phyloP scores from a whole-genome alignment of 2,329 filamentous ascomycete species.

The Aspergillus persii region DNA sequence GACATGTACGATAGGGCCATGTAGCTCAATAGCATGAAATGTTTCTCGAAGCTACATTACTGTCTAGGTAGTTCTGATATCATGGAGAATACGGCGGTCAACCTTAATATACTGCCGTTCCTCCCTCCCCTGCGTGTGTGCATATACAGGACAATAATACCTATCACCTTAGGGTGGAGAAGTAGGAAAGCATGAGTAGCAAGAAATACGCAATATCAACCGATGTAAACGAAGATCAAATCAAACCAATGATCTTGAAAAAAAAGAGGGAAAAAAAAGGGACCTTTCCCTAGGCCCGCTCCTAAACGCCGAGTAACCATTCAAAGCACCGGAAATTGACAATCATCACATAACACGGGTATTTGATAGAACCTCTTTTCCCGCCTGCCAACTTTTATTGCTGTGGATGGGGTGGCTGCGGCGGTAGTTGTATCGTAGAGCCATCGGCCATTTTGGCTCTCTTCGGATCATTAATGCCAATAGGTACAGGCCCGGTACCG shows the following conservation, averaged over 20 bases:
- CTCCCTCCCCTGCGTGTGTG: not conserved
- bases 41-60: not conserved
- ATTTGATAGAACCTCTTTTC: not conserved
- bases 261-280: not conserved
- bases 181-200: not conserved
- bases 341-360: not conserved
- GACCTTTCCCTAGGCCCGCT: not conserved
- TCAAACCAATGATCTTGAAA: not conserved
- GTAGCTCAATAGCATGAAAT: not conserved
- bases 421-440: conserved; percentile 12
- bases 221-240: not conserved
- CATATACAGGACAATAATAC: not conserved
- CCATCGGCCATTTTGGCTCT: conserved; percentile 27
- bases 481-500: conserved; percentile 23
- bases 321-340: not conserved
- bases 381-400: not conserved
- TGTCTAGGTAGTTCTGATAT: too few relatives aligned
- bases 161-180: not conserved
- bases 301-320: not conserved
- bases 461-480: conserved; percentile 30
- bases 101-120: not conserved
- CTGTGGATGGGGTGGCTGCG: conserved; percentile 16
- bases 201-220: not conserved
- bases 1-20: not conserved
- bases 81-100: not conserved